Evolutionary conservation across 1,284 basidiomycete genomes (phyloP), one percentile per base, ranked within the genome.

Genomic region (Leccinum solheimii): DNA sequence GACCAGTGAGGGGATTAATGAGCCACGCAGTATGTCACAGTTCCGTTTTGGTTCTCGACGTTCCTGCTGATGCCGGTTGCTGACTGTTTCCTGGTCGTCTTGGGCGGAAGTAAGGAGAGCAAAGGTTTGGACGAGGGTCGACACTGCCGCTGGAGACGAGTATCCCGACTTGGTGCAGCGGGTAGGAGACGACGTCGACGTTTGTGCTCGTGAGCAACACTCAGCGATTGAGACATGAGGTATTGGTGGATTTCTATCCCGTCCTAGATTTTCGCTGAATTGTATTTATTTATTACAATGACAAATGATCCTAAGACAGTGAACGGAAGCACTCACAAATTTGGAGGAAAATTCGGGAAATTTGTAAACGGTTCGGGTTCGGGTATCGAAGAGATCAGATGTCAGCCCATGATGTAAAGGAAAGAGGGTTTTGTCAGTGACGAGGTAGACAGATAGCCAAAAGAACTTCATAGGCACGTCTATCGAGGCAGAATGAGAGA

Each of bases 201-300:
- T 64, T 58, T 4, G 57, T 55, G 34, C 51, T 61, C 16, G 62
- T 55, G n/a, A 64, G 62, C 27, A 59, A 59, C n/a, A 62, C 40
- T 11, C 10, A 7, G 19, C 32, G 32, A n/a, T 16, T 34, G n/a
- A 32, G 30, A n/a, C 19, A 48, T 21, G 16, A 30, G 16, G 38
- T n/a, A 36, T 9, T 9, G 32, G 10, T 40, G 40, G 3, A 10
- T 7, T 1, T 40, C 19, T 23, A 43, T 54, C 26, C 26, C 62
- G 21, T 45, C 43, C 61, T 59, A 23, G 9, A 30, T 34, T 60
- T 34, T 60, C 45, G 8, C 10, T 59, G 43, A 16, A 30, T 5
- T 32, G 40, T 16, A 27, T 7, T 49, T 13, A 23, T 34, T 34
- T 34, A 13, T 30, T 49, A 19, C 21, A 49, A 19, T n/a, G 38